Evolutionary conservation across 306 rosid genomes (phyloP).

Genomic region (Psophocarpus tetragonolobus): DNA sequence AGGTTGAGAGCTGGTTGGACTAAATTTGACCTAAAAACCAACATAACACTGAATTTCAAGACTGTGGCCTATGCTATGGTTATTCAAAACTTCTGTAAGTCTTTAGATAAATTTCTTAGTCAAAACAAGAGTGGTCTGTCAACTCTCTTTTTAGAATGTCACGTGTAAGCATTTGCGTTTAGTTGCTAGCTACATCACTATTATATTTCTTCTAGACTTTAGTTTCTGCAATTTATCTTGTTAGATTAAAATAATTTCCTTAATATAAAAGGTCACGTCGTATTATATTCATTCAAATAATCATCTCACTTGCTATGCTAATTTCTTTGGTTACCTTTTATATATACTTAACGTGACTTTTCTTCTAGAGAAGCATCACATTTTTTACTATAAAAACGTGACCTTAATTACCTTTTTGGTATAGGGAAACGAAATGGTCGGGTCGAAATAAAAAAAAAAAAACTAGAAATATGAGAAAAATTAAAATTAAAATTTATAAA

Average conservation of each 20-base stretch:
- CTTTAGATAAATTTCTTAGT: neutral
- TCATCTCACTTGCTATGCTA: too few species aligned
- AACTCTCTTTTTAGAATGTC: neutral
- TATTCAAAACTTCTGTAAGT: neutral
- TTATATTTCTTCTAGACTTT: neutral
- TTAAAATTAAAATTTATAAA: too few species aligned
- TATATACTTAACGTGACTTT: neutral
- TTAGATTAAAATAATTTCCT: neutral
- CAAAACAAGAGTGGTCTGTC: neutral
- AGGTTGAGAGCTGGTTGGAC: neutral
- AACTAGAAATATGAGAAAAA: too few species aligned
- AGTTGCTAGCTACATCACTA: neutral
- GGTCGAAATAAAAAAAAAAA: too few species aligned
- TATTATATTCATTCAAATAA: too few species aligned
- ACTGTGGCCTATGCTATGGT: neutral
- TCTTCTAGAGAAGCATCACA: too few species aligned
- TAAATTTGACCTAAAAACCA: conserved; percentile 8
- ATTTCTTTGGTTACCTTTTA: too few species aligned
- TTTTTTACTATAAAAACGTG: too few species aligned
- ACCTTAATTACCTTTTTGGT: too few species aligned
- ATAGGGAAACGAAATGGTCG: too few species aligned
- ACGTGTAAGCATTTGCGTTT: neutral
- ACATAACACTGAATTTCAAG: neutral
- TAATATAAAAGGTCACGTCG: too few species aligned
- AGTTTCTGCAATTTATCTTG: neutral